Percentiles rank a stretch among this genome's conserved stretches.
phyloP scores from a whole-genome alignment of 208 protist genomes.

The Trypanosoma caninum region DNA sequence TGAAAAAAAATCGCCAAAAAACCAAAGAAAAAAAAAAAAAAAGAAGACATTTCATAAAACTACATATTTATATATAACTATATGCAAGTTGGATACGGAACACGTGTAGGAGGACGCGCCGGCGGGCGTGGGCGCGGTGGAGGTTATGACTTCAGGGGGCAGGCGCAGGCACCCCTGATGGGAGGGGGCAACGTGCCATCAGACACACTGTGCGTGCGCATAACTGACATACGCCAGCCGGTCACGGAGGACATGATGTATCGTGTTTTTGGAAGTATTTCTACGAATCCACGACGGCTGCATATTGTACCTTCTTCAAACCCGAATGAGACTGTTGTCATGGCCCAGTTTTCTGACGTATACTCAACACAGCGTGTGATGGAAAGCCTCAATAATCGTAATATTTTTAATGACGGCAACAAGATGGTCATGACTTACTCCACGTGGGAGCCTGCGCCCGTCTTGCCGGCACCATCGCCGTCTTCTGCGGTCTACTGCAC shows the following conservation, averaged over 20 bases:
- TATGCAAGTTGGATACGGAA: conserved; percentile 28
- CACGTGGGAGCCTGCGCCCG: conserved; percentile 22
- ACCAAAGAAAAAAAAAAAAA: too few species aligned
- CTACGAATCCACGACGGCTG: conserved; percentile 52
- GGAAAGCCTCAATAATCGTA: conserved; percentile 69
- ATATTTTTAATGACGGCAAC: conserved; percentile 89
- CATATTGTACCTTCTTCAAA: conserved; percentile 51
- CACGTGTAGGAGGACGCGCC: conserved; percentile 45
- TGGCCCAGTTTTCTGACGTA: conserved; percentile 65
- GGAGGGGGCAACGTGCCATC: conserved; percentile 27
- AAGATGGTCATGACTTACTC: conserved; percentile 80
- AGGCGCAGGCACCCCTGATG: conserved; percentile 19
- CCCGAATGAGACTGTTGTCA: conserved; percentile 62
- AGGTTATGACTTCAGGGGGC: conserved; percentile 16
- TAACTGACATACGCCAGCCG: conserved; percentile 71
- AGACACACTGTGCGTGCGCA: conserved; percentile 72
- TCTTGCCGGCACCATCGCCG: conserved; percentile 18
- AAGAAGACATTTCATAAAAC: too few species aligned
- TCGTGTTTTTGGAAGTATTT: conserved; percentile 79
- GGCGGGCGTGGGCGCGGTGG: conserved; percentile 33
- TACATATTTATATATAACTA: too few species aligned
- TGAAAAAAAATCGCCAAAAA: too few species aligned
- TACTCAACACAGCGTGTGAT: conserved; percentile 64
- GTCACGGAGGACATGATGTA: conserved; percentile 87
- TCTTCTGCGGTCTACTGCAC: conserved; percentile 19